A percentile compares a stretch with the other conserved stretches of the same genome.
Evolutionary conservation across 2,329 filamentous ascomycete species (phyloP).

Genomic region (Camillea tinctor): DNA sequence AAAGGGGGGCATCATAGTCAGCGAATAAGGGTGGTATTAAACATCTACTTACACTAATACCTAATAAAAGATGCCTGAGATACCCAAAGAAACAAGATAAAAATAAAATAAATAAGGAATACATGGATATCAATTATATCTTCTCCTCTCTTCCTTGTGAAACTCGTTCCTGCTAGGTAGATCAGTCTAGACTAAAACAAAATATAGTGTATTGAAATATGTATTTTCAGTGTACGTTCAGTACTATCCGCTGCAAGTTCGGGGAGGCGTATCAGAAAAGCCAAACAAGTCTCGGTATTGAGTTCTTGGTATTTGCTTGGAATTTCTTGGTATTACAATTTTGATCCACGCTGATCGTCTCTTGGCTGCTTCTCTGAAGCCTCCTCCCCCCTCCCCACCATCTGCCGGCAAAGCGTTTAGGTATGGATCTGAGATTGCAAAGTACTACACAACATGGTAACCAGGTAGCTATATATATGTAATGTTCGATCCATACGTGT

Average conservation of each 20-base stretch:
- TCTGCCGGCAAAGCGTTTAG: neutral
- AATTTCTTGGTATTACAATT: conserved; percentile 10
- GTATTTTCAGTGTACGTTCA: too few relatives aligned
- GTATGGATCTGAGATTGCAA: too few relatives aligned
- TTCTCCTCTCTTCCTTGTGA: neutral
- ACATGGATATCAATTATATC: too few relatives aligned
- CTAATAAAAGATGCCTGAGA: neutral
- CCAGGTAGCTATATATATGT: neutral
- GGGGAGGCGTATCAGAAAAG: too few relatives aligned
- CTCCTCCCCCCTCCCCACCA: neutral
- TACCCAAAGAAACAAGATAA: neutral
- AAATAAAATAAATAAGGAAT: neutral
- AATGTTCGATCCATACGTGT: neutral
- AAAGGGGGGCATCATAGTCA: neutral
- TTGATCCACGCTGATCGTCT: conserved; percentile 2
- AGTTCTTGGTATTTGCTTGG: conserved; percentile 1
- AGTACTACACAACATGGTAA: too few relatives aligned
- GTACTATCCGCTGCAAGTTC: too few relatives aligned
- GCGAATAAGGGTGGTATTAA: neutral
- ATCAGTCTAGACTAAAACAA: too few relatives aligned
- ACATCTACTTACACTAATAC: neutral
- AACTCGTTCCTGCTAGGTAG: too few relatives aligned
- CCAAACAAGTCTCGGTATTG: neutral
- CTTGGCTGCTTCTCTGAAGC: conserved; percentile 1
- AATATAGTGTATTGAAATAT: too few relatives aligned